Base-by-base conservation (phyloP, 768 basidiomycete genomes). In the Baorangia bicolor region DNA sequence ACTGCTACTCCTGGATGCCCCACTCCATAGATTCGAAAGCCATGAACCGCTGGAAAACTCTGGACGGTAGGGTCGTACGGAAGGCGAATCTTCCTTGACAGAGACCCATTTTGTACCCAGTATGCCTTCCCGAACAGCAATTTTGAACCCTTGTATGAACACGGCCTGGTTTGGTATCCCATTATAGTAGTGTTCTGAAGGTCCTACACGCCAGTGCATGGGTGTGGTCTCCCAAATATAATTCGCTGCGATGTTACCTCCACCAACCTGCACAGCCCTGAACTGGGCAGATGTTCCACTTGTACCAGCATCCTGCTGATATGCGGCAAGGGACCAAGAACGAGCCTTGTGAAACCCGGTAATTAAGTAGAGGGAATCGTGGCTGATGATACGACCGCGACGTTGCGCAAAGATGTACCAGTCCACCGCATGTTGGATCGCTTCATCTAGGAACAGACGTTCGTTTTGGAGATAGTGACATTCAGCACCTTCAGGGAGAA, bases 401-500 rank as follows among this genome's bases (percentile, higher is more conserved):
- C 48, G 42, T n/a, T 56, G 57, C 2, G 62, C 67, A 39, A 66
- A 68, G 3, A 44, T 47, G 49, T 71, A 74, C 72, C 73, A 74
- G 9, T 59, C 55, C 27, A 49, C 51, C 5, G 63, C 69, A 23
- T 71, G 51, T 39, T 41, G 13, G 18, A 55, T 54, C 1, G 68
- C 69, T 39, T 65, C 57, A 13, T 63, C 56, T 20, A 56, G 42
- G 25, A 73, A 68, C 5, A 27, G 31, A 33, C 27, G 38, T 27
- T 64, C 44, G 2, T 69, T 64, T n/a, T 52, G 57, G n/a, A 71
- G 60, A 40, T 67, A 60, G 23, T 60, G 51, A 21, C 59, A 58
- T 31, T 50, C 49, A 1, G 69, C 66, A 2, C 72, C 74, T 38
- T 70, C 61, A 1, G 74, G 72, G 13, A 74, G 63, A n/a, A 66